A percentile compares a stretch with the other conserved stretches of the same genome.
phyloP scores from a whole-genome alignment of 1,139 yeast species.

The Lodderomyces oxycetoniae region DNA sequence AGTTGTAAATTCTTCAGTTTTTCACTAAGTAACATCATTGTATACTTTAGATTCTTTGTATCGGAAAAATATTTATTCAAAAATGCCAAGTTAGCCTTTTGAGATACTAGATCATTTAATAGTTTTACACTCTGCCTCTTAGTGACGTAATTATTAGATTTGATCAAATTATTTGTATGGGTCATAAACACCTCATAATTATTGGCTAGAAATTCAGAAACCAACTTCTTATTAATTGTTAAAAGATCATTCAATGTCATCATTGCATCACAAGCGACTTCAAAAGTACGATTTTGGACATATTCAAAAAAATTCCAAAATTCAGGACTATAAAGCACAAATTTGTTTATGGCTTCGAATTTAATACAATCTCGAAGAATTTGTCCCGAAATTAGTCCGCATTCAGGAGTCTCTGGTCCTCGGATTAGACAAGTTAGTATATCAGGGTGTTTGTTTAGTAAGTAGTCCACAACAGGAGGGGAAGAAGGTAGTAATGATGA shows the following conservation, averaged over 20 bases:
- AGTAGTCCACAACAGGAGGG: constrained; percentile 83
- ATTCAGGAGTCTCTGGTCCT: constrained; percentile 69
- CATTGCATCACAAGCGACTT: constrained; percentile 86
- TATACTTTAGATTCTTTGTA: constrained; percentile 74
- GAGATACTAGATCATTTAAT: constrained; percentile 69
- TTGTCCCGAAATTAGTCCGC: constrained; percentile 70
- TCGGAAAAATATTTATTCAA: constrained; percentile 77
- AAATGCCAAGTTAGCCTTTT: constrained; percentile 64
- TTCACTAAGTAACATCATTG: constrained; percentile 84
- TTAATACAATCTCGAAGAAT: constrained; percentile 84
- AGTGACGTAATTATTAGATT: constrained; percentile 80
- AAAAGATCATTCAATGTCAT: constrained; percentile 68
- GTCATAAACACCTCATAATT: constrained; percentile 55
- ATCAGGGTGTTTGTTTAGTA: constrained; percentile 57
- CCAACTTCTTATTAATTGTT: constrained; percentile 63
- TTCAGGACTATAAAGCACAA: constrained; percentile 48
- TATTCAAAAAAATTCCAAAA: constrained; percentile 84
- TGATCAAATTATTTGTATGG: constrained; percentile 63
- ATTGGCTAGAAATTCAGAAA: constrained; percentile 60
- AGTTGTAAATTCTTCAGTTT: constrained; percentile 82
- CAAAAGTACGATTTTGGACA: constrained; percentile 74
- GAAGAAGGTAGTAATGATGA: background rate
- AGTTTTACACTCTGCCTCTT: constrained; percentile 86
- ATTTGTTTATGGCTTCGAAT: constrained; percentile 64
- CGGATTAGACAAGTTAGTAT: constrained; percentile 58